Percentiles rank a stretch among this genome's conserved stretches.
These are phyloP conservation scores for Globisporangium barbulae DNA, from an alignment of 352 stramenopile species.

Conservation along the genomic window DNA sequence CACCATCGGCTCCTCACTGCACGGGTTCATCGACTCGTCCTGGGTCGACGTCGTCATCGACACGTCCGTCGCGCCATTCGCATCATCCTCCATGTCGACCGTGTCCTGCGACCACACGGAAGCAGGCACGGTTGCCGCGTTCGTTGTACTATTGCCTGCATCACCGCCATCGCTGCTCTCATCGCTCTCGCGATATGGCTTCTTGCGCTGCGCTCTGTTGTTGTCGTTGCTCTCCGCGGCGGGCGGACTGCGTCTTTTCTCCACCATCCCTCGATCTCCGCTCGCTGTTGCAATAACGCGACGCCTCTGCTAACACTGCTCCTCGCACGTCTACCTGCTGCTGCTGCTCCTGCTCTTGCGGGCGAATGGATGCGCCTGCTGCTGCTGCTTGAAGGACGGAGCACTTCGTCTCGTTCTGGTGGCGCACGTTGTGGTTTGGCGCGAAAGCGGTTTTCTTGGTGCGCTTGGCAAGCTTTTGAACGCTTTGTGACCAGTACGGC, in stretches of 20 bases:
- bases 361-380: background rate
- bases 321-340: background rate
- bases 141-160: background rate
- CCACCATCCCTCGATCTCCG: slow-evolving; percentile 30
- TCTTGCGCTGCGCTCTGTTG: slow-evolving; percentile 9
- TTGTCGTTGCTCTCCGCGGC: background rate
- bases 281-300: background rate
- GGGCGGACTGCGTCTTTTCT: slow-evolving; percentile 41
- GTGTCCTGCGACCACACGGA: slow-evolving; percentile 12
- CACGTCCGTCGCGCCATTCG: slow-evolving; percentile 1
- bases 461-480: background rate
- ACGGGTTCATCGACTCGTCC: slow-evolving; percentile 10
- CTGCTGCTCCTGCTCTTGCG: background rate
- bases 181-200: background rate
- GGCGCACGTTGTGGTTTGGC: background rate
- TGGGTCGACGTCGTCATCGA: slow-evolving; percentile 11
- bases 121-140: background rate
- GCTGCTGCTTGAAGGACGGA: background rate
- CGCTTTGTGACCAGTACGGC: background rate
- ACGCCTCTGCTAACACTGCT: background rate
- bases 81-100: slow-evolving; percentile 15
- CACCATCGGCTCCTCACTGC: slow-evolving; percentile 6
- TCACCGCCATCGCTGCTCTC: background rate
- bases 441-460: slow-evolving; percentile 2
- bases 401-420: background rate